Evolutionary conservation across 257 asterid genomes (phyloP).

Genomic region (Jacaranda copaia): DNA sequence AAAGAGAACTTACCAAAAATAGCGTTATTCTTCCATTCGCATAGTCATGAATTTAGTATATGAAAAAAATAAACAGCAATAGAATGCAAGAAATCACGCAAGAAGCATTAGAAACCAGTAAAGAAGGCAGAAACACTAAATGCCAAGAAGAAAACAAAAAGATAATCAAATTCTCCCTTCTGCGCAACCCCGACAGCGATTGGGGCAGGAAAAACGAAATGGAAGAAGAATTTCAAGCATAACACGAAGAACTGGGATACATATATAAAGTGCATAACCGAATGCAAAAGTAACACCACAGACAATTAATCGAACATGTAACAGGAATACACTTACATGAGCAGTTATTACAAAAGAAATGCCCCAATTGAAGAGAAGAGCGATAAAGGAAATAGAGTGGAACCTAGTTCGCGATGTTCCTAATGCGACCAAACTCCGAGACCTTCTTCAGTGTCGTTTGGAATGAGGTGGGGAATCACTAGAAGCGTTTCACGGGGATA

Average conservation of each 20-base stretch:
- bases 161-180: neutral
- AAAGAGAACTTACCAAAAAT: neutral
- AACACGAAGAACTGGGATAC: neutral
- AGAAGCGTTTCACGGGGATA: conserved; percentile 6
- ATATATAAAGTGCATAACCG: neutral
- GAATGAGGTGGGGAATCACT: neutral
- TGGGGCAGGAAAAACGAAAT: neutral
- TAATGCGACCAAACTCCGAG: conserved; percentile 1
- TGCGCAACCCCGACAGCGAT: neutral
- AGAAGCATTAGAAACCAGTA: neutral
- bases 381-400: neutral
- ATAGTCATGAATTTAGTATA: neutral
- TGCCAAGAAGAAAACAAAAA: neutral
- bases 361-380: neutral
- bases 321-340: neutral
- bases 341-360: neutral
- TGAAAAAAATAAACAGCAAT: neutral
- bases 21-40: neutral
- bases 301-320: neutral
- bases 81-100: neutral
- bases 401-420: conserved; percentile 1
- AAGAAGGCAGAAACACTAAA: neutral
- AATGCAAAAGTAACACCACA: neutral
- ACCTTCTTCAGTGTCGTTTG: neutral
- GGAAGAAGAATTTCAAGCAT: neutral